These are phyloP conservation scores for Mycena indigotica DNA, from an alignment of 768 basidiomycete genomes.

Conservation along the genomic window DNA sequence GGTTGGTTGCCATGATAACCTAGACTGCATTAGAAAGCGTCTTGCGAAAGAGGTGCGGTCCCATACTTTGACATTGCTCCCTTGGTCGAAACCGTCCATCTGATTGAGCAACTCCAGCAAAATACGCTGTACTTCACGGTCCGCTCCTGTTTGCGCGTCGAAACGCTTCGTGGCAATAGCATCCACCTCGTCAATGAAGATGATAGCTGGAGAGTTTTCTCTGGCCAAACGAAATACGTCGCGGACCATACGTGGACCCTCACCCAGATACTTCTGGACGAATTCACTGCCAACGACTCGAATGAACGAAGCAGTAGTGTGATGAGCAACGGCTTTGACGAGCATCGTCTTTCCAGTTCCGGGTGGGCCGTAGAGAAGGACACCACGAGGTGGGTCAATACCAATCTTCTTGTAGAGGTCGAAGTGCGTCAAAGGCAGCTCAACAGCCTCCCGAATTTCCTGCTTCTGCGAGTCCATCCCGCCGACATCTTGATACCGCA, in stretches of 20 bases:
- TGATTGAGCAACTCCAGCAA: constrained; percentile 95
- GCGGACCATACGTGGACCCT: constrained; percentile 99
- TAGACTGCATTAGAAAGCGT: constrained; percentile 30
- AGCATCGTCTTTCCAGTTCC: constrained; percentile 99
- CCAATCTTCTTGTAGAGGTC: constrained; percentile 99
- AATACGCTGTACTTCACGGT: constrained; percentile 98
- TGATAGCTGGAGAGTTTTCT: constrained; percentile 96
- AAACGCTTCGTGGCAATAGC: constrained; percentile 99
- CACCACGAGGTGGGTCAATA: constrained; percentile 97
- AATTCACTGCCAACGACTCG: constrained; percentile 98
- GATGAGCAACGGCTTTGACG: constrained; percentile 98
- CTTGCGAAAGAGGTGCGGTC: neutral
- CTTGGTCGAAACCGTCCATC: constrained; percentile 99
- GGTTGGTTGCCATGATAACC: constrained; percentile 99
- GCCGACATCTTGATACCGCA: constrained; percentile 91
- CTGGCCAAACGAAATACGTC: constrained; percentile 98
- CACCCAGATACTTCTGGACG: constrained; percentile 98
- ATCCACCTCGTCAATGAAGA: constrained; percentile 99
- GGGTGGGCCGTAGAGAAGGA: constrained; percentile 94
- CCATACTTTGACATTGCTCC: constrained; percentile 93
- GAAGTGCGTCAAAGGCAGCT: constrained; percentile 94
- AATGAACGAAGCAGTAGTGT: constrained; percentile 96
- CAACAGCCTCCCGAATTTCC: constrained; percentile 97
- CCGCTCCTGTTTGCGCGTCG: constrained; percentile 98
- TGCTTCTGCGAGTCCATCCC: constrained; percentile 98